Base-by-base conservation (phyloP, 208 protist species). In the Porcisia hertigi region DNA sequence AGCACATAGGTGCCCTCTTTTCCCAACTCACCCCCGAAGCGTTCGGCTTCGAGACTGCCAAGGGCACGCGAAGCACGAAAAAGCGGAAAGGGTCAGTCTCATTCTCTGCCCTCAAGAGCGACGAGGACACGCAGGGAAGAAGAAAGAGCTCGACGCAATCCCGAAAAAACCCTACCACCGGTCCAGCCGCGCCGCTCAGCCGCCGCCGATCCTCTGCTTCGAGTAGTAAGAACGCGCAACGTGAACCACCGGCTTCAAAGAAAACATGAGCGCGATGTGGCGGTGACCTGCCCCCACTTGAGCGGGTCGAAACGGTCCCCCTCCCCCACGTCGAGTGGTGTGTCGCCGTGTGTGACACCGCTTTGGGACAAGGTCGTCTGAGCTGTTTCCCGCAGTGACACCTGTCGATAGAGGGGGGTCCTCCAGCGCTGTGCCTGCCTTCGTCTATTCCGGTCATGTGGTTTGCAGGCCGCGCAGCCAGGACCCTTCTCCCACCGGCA, bases 1-100 rank as follows among this genome's bases (percentile, higher is more conserved):
- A 88, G 60, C 69, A 81, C 53, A 71, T 91, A 5, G 76, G 86
- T 3, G 66, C 82, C 36, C 65, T 91, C 20, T 75, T 91, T 25
- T 85, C 79, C 36, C 73, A 84, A 55, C 72, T 91, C 14, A 87
- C 84, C 3, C 86, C 86, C 1, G 86, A 91, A 58, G 86, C 86
- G 1, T 73, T 91, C 23, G 83, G 82, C 43, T 75, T 82, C 7
- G 58, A 60, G 23, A 23, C 72, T 1, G 34, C 23, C 2, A 75
- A 82, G 39, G 47, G 30, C 8, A 34, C 71, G 69, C 65, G 70
- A 30, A 52, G 20, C 6, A 49, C 34, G 14, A 74, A 57, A 49
- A 74, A 52, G 39, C 78, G 75, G 9, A 86, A 80, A 72, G 77
- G 72, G 16, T 86, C 75, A 0, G 73, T 78, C 55, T 45, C 71